A percentile compares a stretch with the other conserved stretches of the same genome.
These are phyloP conservation scores for Dictyostelium firmibasis DNA, from an alignment of 78 protist species.

Conservation along the genomic window DNA sequence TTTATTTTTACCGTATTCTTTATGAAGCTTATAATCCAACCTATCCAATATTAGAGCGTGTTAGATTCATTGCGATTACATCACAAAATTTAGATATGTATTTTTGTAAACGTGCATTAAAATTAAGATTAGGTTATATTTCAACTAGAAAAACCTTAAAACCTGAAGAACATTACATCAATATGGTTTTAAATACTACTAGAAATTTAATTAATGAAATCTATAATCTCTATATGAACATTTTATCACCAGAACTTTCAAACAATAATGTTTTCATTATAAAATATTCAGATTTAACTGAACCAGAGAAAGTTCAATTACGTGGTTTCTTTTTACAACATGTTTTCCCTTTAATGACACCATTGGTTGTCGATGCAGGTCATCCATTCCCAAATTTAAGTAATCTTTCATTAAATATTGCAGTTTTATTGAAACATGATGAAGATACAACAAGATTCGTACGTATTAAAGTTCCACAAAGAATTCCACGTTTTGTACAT, in stretches of 20 bases:
- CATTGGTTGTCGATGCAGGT: conserved; percentile 75
- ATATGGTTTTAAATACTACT: conserved; percentile 63
- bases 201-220: conserved; percentile 65
- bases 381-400: conserved; percentile 79
- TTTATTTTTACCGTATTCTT: conserved; percentile 59
- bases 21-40: conserved; percentile 44
- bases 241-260: conserved; percentile 22
- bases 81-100: conserved; percentile 67
- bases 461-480: conserved; percentile 46
- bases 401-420: conserved; percentile 52
- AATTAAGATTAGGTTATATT: conserved; percentile 56
- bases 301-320: conserved; percentile 40
- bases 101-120: conserved; percentile 61
- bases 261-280: conserved; percentile 44
- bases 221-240: conserved; percentile 35
- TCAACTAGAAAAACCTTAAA: conserved; percentile 66
- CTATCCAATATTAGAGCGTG: conserved; percentile 38
- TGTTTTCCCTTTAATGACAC: conserved; percentile 77
- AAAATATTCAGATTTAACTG: conserved; percentile 5
- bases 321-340: conserved; percentile 74
- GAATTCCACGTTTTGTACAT: conserved; percentile 65
- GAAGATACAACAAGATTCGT: conserved; percentile 57
- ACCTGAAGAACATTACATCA: conserved; percentile 69
- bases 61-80: conserved; percentile 66
- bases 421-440: conserved; percentile 33